phyloP scores from a whole-genome alignment of 2,329 filamentous ascomycete genomes.

The Hypoxylon sp. region DNA sequence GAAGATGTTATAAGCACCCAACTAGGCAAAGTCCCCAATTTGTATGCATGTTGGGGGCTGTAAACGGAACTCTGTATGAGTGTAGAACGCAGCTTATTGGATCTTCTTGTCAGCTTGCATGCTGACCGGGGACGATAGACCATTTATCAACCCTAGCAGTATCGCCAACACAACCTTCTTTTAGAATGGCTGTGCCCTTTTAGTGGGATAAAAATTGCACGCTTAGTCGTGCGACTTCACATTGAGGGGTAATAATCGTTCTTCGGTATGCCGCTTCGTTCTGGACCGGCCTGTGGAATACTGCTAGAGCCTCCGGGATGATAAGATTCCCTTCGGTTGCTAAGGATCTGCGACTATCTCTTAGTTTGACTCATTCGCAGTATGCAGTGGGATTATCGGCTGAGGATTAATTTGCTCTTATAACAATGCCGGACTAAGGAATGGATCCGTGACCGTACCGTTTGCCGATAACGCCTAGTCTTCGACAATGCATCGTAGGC shows the following conservation, averaged over 20 bases:
- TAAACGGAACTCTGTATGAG: constrained; percentile 28
- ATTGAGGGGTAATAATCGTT: constrained; percentile 36
- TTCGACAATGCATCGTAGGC: constrained; percentile 38
- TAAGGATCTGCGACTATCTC: constrained; percentile 9
- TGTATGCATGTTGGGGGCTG: constrained; percentile 40
- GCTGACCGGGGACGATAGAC: constrained; percentile 23
- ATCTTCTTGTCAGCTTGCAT: constrained; percentile 31
- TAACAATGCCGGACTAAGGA: constrained; percentile 22
- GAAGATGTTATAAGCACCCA: constrained; percentile 10
- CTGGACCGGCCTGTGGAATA: constrained; percentile 16
- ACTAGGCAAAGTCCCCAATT: constrained; percentile 20
- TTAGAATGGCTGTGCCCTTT: constrained; percentile 15
- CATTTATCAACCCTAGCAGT: constrained; percentile 26
- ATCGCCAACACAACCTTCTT: constrained; percentile 19
- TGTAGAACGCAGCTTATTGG: constrained; percentile 29
- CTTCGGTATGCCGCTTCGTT: constrained; percentile 25
- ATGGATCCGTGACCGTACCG: constrained; percentile 13
- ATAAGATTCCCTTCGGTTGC: constrained; percentile 11
- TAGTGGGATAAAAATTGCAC: constrained; percentile 20
- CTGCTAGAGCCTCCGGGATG: constrained; percentile 10
- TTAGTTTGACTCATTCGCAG: not conserved
- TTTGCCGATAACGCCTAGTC: constrained; percentile 17
- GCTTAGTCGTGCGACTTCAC: constrained; percentile 20
- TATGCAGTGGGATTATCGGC: constrained; percentile 1
- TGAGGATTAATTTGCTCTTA: not conserved